Conservation (phyloP, 2,329 filamentous ascomycete species). For the Fusarium tanahbumbuense region DNA sequence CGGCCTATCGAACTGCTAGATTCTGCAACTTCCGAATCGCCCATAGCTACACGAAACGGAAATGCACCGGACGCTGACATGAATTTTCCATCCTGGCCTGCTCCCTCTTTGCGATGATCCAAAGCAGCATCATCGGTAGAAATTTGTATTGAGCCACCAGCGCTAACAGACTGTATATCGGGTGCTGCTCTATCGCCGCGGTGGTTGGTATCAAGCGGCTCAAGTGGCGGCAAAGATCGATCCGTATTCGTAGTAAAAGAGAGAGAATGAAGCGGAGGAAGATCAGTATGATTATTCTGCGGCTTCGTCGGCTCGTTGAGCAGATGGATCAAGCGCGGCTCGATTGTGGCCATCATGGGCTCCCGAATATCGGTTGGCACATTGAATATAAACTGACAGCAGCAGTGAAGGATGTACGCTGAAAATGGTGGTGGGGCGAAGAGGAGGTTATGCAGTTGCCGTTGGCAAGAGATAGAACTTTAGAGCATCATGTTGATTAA, state of each 20-base stretch:
- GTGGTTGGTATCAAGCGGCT: slow-evolving; percentile 61
- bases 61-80: slow-evolving; percentile 46
- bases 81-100: slow-evolving; percentile 41
- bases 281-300: slow-evolving; percentile 61
- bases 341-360: slow-evolving; percentile 72
- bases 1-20: slow-evolving; percentile 59
- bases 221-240: slow-evolving; percentile 64
- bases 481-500: slow-evolving; percentile 39
- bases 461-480: slow-evolving; percentile 37
- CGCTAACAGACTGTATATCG: slow-evolving; percentile 33
- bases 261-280: slow-evolving; percentile 65
- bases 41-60: slow-evolving; percentile 56
- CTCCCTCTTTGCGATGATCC: slow-evolving; percentile 41
- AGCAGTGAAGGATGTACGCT: slow-evolving; percentile 11
- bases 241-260: slow-evolving; percentile 58
- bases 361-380: slow-evolving; percentile 42
- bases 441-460: slow-evolving; percentile 22
- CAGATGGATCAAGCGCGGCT: slow-evolving; percentile 74
- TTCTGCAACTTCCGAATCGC: slow-evolving; percentile 54
- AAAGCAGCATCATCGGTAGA: slow-evolving; percentile 37
- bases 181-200: slow-evolving; percentile 52
- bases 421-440: slow-evolving; percentile 7
- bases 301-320: slow-evolving; percentile 68
- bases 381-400: slow-evolving; percentile 45
- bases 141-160: slow-evolving; percentile 32